Percentiles rank a stretch among this genome's conserved stretches.
phyloP scores from a whole-genome alignment of 140 eudicot genomes.

The Anethum foeniculum region DNA sequence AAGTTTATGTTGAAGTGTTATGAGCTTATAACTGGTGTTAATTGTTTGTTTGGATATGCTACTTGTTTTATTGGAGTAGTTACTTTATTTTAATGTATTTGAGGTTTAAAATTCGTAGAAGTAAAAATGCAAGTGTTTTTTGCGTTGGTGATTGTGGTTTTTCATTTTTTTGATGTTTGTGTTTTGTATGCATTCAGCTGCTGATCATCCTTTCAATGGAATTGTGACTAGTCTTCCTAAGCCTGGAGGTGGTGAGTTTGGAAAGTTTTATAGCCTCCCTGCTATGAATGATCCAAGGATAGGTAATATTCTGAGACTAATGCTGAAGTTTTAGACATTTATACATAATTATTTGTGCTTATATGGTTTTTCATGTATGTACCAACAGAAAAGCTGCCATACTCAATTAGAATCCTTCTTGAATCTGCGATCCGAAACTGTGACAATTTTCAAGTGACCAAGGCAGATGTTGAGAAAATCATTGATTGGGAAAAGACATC shows the following conservation, averaged over 20 bases:
- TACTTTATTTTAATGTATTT: background rate
- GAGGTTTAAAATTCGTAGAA: background rate
- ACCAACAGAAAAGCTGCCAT: conserved; percentile 76
- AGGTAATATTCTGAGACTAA: conserved; percentile 34
- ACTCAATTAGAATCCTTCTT: conserved; percentile 81
- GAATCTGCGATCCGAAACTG: conserved; percentile 98
- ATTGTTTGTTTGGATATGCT: background rate
- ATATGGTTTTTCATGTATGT: background rate
- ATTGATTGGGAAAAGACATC: conserved; percentile 95
- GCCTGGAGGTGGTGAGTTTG: conserved; percentile 98
- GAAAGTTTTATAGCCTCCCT: conserved; percentile 87
- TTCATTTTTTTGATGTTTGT: background rate
- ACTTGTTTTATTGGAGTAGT: background rate
- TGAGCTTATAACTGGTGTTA: background rate
- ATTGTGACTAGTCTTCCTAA: conserved; percentile 82
- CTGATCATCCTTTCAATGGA: conserved; percentile 76
- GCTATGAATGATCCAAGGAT: conserved; percentile 93
- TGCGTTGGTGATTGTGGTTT: background rate
- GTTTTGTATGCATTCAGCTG: conserved; percentile 41
- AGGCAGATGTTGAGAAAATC: conserved; percentile 92
- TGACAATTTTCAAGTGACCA: conserved; percentile 89
- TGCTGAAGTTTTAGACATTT: background rate
- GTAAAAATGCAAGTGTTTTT: background rate
- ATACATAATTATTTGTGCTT: background rate
- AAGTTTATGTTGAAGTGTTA: background rate